Evolutionary conservation across 352 stramenopile genomes (phyloP), one percentile per base, ranked within the genome.

Genomic region (Stephanocyclus meneghinianus): DNA sequence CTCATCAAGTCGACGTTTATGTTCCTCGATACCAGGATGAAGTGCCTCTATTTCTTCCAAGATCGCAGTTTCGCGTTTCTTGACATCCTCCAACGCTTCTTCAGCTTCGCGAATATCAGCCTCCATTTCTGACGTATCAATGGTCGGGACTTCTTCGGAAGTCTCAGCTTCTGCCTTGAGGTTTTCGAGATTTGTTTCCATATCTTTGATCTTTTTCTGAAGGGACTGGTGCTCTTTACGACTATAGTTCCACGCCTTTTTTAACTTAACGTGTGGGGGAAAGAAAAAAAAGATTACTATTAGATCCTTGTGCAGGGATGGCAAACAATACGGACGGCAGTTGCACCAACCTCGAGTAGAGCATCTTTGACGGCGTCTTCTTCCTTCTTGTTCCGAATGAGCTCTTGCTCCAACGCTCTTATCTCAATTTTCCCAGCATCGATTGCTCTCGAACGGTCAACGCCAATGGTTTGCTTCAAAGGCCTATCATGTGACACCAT

Each of bases 81-180:
- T 83, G 11, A 89, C 29, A 16, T 81, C 35, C 37, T 87, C 68
- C 11, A 91, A n/a, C 3, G 72, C 53, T 18, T 80, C 29, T 67
- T 91, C 71, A 4, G 78, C 76, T 44, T 87, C 68, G 15, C 50
- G 29, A 44, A 94, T 83, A 21, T 91, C 84, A 74, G 83, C 76
- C 44, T 92, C 87, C 44, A 87, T 71, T 45, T 90, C 83, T 18
- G 74, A 80, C 0, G 87, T 92, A 51, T 94, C 90, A 30, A 90
- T 88, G 3, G 85, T 81, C 11, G 69, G 74, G 9, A 82, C 73
- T 69, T 90, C 84, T 53, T 78, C 71, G 48, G 78, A 74, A 21
- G 65, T 71, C 40, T 85, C 78, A 57, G 85, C 75, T 65, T 91
- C 80, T 18, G 67, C 74, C 59, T 83, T 83, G 0, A 92, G 57